Evolutionary conservation across 2,329 filamentous ascomycete species (phyloP), one percentile per base, ranked within the genome.

Genomic region (Verticillium nubilum): DNA sequence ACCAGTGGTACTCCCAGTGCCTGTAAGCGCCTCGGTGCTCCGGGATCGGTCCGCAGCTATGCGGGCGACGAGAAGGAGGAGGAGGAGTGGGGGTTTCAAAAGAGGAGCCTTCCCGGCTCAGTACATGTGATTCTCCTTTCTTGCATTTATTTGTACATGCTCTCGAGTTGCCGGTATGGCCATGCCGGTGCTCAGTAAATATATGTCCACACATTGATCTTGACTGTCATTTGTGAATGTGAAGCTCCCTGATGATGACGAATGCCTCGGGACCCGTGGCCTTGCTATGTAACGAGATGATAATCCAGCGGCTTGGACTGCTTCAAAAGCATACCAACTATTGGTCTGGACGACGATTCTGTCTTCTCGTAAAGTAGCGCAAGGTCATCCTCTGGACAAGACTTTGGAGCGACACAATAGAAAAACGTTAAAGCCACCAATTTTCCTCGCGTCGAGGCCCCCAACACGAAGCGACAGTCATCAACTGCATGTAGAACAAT

Each of bases 1-100:
- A 78, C 66, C 67, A 71, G 57, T 79, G 67, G 64, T 79, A 78
- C 69, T 73, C 59, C 52, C 76, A 79, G 67, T 79, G 76, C 65
- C 60, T 76, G 64, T 78, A 69, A 68, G 28, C 56, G 57, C 42
- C 19, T 13, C 9, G 35, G 58, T 10, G 31, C 28, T 47, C 25
- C 4, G 5, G 25, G n/a, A 26, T 17, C 15, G 57, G 58, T 23
- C 19, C n/a, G 9, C 31, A 6, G 5, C 27, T 0, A 12, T 17
- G 7, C 19, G 15, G 42, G 0, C 28, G 54, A n/a, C 13, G 2
- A 27, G 25, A 58, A 52, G n/a, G 28, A 31, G 6, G 17, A 31
- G 26, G n/a, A n/a, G n/a, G n/a, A n/a, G 26, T 15, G 4, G 17
- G 56, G 31, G 57, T 53, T 56, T 55, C 59, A 62, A 61, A 33